Percentiles rank a stretch among this genome's conserved stretches.
These are phyloP conservation scores for Rugiboletus extremiorientalis DNA, from an alignment of 1,284 basidiomycete genomes.

Conservation along the genomic window DNA sequence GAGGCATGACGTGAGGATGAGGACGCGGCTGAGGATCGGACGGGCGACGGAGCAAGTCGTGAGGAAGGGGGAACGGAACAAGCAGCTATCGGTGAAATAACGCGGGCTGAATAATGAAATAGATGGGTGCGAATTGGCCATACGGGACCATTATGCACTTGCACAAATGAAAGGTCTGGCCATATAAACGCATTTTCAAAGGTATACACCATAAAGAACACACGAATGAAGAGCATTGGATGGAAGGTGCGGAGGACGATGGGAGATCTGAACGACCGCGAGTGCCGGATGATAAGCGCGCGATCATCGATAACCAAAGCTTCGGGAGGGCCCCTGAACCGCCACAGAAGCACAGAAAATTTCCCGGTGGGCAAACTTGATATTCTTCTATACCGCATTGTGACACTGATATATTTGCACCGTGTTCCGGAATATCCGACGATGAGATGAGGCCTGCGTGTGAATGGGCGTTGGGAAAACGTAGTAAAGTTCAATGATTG, in stretches of 20 bases:
- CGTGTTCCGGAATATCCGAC: conserved; percentile 10
- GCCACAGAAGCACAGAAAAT: conserved; percentile 31
- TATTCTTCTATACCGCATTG: conserved; percentile 20
- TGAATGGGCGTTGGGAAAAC: conserved; percentile 20
- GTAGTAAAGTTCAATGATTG: conserved; percentile 19
- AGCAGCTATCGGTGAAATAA: neutral
- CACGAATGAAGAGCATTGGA: neutral
- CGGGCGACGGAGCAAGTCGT: neutral
- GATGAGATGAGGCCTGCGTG: conserved; percentile 15
- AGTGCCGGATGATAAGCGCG: conserved; percentile 21
- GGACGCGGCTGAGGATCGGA: conserved; percentile 1
- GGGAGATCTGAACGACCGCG: neutral
- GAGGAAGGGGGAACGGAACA: neutral
- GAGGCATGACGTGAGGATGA: conserved; percentile 11
- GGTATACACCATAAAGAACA: neutral
- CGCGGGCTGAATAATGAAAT: neutral
- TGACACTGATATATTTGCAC: conserved; percentile 22
- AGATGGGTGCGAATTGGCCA: conserved; percentile 2
- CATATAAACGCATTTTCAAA: neutral
- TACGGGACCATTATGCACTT: conserved; percentile 10
- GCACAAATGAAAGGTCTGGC: neutral
- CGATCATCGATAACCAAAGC: conserved; percentile 27
- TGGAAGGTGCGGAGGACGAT: neutral
- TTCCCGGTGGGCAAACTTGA: conserved; percentile 21
- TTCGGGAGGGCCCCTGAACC: conserved; percentile 20